Evolutionary conservation across 2,329 filamentous ascomycete species (phyloP).

Genomic region (Colletotrichum sp.): DNA sequence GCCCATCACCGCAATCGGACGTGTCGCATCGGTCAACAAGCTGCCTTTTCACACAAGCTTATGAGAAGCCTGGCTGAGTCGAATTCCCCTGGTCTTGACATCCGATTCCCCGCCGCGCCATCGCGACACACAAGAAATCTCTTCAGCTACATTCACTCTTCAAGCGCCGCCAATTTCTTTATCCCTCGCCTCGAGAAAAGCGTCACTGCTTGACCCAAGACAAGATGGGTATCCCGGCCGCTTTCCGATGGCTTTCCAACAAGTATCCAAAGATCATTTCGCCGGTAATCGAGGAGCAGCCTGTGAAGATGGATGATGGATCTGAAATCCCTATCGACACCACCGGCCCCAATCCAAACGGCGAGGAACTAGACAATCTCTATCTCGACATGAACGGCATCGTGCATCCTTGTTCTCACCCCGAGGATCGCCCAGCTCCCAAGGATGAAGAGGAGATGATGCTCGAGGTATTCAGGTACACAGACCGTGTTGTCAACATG

Average conservation of each 20-base stretch:
- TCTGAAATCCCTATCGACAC: slow-evolving; percentile 83
- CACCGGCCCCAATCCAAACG: slow-evolving; percentile 88
- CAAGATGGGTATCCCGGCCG: slow-evolving; percentile 89
- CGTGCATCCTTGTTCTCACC: slow-evolving; percentile 97
- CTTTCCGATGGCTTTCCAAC: slow-evolving; percentile 94
- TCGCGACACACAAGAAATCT: neutral
- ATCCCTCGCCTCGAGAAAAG: neutral
- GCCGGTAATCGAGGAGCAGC: slow-evolving; percentile 84
- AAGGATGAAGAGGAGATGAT: slow-evolving; percentile 99
- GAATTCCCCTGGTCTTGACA: neutral
- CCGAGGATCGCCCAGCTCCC: slow-evolving; percentile 88
- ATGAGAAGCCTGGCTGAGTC: neutral
- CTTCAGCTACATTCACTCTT: neutral
- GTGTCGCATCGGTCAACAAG: neutral
- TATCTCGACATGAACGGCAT: slow-evolving; percentile 99
- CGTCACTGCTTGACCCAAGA: neutral
- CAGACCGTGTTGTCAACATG: slow-evolving; percentile 99
- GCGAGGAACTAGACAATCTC: slow-evolving; percentile 96
- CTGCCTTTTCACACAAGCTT: neutral
- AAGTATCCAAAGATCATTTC: slow-evolving; percentile 99
- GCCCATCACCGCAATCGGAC: neutral
- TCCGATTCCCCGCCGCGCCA: neutral
- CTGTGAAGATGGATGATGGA: slow-evolving; percentile 80
- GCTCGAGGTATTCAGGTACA: slow-evolving; percentile 97
- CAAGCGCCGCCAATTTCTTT: neutral